phyloP scores from a whole-genome alignment of 495 filamentous ascomycete species.

The Neurospora sp. region DNA sequence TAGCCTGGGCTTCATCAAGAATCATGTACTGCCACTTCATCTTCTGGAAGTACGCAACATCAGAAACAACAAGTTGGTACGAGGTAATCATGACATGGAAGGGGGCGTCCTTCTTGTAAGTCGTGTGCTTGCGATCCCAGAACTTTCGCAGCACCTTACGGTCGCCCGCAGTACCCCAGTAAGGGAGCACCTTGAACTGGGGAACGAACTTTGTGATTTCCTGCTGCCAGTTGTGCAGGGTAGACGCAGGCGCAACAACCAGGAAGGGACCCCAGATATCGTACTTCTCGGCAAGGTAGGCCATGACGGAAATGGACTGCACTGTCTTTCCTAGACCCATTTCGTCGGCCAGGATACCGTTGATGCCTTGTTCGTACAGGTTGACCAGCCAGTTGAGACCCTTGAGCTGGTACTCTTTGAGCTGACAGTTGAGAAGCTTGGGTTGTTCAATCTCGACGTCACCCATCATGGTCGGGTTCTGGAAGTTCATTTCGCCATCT shows the following conservation, averaged over 20 bases:
- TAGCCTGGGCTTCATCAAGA: constrained; percentile 94
- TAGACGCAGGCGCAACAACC: constrained; percentile 92
- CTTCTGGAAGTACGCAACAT: constrained; percentile 95
- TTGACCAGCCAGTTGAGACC: constrained; percentile 99
- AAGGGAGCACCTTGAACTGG: constrained; percentile 85
- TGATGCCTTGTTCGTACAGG: constrained; percentile 98
- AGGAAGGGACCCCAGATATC: constrained; percentile 98
- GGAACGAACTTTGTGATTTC: constrained; percentile 94
- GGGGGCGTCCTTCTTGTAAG: constrained; percentile 80
- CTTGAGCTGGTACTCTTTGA: constrained; percentile 98
- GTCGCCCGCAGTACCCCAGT: constrained; percentile 93
- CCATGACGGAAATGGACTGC: constrained; percentile 98
- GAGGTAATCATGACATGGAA: constrained; percentile 97
- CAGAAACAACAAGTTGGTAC: constrained; percentile 92
- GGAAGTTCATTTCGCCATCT: constrained; percentile 98
- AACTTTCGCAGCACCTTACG: constrained; percentile 95
- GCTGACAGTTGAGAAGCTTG: constrained; percentile 80
- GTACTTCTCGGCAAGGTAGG: constrained; percentile 91
- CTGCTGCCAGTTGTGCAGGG: constrained; percentile 98
- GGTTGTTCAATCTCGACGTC: constrained; percentile 91
- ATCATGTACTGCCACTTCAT: constrained; percentile 99
- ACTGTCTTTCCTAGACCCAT: constrained; percentile 99
- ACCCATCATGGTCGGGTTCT: constrained; percentile 91
- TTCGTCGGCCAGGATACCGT: constrained; percentile 96
- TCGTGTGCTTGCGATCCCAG: constrained; percentile 96